Evolutionary conservation across 169 alveolate species (phyloP), one percentile per base, ranked within the genome.

Genomic region (Plasmodium vivax): DNA sequence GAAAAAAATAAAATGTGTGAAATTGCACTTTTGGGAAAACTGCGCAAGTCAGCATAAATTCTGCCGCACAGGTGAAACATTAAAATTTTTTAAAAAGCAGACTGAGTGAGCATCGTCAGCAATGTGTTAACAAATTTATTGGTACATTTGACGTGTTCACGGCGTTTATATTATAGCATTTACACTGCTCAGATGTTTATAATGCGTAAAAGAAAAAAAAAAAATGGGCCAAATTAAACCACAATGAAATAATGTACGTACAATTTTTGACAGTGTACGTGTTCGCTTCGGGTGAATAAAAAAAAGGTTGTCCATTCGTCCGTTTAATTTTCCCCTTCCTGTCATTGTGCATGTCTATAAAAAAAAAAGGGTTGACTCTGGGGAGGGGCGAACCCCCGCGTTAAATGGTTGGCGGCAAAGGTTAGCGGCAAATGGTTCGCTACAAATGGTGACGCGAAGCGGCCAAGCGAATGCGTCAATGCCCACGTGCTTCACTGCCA

Each of bases 151-250:
- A 68, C 32, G 77, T 27, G 38, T 68, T 68, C 77, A 68, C 30
- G n/a, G 5, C 38, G 77, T 9, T 68, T 68, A 68, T 8, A 68
- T 68, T 68, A 68, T 27, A 68, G n/a, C 32, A 30, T 30, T 16
- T 68, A 68, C 38, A 68, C 43, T 68, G 77, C 8, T 82, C 38
- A 4, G 27, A 56, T 82, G 41, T 82, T 56, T 82, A 19, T 56
- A 82, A 51, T 82, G 23, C 30, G 56, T 58, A 82, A 82, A 58
- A 82, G 43, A 82, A 82, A 82, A 82, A 82, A 82, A 58, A 51
- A 54, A 34, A 6, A n/a, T 23, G 77, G 43, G 41, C 77, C 77
- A 68, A 68, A 8, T 41, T 56, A 82, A 58, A 58, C 54, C 30
- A 54, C 12, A 82, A n/a, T 45, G 36, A 82, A 9, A 47, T 77